phyloP scores from a whole-genome alignment of 768 basidiomycete genomes.

The Tylopilus vinaceipallidus region DNA sequence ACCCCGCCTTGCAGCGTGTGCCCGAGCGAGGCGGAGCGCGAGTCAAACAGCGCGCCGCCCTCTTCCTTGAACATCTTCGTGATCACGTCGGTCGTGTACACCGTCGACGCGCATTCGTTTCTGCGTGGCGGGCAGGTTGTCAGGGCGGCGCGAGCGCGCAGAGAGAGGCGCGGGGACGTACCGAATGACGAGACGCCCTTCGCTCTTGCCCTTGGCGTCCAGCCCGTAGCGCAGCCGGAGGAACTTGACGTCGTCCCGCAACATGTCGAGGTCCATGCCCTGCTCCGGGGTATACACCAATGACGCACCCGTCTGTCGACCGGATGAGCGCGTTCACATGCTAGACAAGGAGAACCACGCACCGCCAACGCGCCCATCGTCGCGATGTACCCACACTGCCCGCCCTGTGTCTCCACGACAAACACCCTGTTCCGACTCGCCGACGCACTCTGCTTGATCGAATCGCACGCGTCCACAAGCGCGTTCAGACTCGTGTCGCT shows the following conservation, averaged over 20 bases:
- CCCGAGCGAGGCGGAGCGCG: conserved; percentile 92
- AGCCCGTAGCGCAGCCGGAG: conserved; percentile 81
- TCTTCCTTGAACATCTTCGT: conserved; percentile 95
- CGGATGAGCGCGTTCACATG: background rate
- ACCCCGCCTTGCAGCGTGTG: conserved; percentile 96
- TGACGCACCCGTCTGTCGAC: conserved; percentile 76
- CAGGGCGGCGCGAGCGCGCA: background rate
- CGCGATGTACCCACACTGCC: conserved; percentile 93
- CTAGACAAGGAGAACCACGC: conserved; percentile 32
- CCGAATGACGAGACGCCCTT: conserved; percentile 93
- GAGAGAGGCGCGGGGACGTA: conserved; percentile 35
- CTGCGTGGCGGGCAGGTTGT: conserved; percentile 39
- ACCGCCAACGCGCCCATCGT: conserved; percentile 95
- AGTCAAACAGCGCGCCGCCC: conserved; percentile 88
- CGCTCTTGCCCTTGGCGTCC: conserved; percentile 85
- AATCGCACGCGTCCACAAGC: conserved; percentile 94
- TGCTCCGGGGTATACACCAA: conserved; percentile 92
- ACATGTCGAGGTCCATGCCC: conserved; percentile 79
- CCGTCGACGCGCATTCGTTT: conserved; percentile 80
- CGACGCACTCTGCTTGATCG: conserved; percentile 97
- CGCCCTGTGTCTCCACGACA: conserved; percentile 97
- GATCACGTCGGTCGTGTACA: conserved; percentile 90
- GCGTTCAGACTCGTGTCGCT: conserved; percentile 98
- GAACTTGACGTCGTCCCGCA: conserved; percentile 85
- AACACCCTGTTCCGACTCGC: conserved; percentile 96